phyloP scores from a whole-genome alignment of 306 rosid genomes.

The Coriaria nepalensis region DNA sequence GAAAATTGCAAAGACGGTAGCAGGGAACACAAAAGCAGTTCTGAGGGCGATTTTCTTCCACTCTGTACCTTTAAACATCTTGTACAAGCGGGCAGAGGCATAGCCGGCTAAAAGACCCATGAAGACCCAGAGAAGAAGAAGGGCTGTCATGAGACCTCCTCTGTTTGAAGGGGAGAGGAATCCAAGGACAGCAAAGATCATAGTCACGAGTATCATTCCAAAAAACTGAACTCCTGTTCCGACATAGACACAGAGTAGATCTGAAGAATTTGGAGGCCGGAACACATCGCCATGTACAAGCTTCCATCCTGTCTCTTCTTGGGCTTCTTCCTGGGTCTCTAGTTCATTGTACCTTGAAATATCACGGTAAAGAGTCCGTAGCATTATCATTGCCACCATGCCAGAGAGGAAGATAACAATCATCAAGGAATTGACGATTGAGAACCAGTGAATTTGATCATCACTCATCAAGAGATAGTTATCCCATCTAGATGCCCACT shows the following conservation, averaged over 20 bases:
- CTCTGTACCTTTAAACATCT: slow-evolving; percentile 78
- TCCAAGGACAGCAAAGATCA: slow-evolving; percentile 87
- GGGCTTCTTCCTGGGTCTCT: slow-evolving; percentile 98
- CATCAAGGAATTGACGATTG: slow-evolving; percentile 87
- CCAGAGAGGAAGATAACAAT: slow-evolving; percentile 96
- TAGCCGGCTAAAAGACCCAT: slow-evolving; percentile 93
- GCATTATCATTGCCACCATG: slow-evolving; percentile 97
- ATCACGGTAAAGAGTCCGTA: slow-evolving; percentile 83
- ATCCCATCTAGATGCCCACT: slow-evolving; percentile 99
- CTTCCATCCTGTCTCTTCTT: slow-evolving; percentile 97
- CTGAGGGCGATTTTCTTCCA: slow-evolving; percentile 79
- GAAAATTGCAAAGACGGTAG: slow-evolving; percentile 57
- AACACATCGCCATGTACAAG: slow-evolving; percentile 95
- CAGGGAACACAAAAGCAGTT: slow-evolving; percentile 73
- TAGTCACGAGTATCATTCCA: slow-evolving; percentile 77
- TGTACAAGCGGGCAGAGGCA: slow-evolving; percentile 65
- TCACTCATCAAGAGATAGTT: slow-evolving; percentile 88
- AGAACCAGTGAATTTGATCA: slow-evolving; percentile 94
- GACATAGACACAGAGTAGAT: slow-evolving; percentile 71
- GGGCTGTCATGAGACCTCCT: slow-evolving; percentile 90
- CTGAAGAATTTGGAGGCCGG: slow-evolving; percentile 70
- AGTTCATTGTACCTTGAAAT: slow-evolving; percentile 90
- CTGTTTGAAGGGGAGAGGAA: slow-evolving; percentile 95
- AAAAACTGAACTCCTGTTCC: slow-evolving; percentile 94
- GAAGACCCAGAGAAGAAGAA: slow-evolving; percentile 92